Base-by-base conservation (phyloP, 2,329 filamentous ascomycete genomes). In the Phialocephala subalpina region DNA sequence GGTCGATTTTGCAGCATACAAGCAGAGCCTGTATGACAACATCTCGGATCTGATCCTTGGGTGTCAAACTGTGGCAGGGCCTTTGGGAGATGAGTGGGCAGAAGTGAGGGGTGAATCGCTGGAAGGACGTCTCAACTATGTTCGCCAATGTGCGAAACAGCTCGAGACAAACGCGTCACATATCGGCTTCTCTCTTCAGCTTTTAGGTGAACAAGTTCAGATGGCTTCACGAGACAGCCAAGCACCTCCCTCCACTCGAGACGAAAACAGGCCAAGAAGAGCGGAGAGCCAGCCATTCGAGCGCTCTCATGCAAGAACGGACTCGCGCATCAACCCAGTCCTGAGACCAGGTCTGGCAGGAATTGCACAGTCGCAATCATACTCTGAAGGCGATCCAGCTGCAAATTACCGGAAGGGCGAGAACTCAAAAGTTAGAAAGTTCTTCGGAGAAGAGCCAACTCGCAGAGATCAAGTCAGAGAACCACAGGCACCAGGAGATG, bases 61-160 rank as follows among this genome's bases (percentile, higher is more conserved):
- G 65, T 97, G 94, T 74, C 96, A 99, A 79, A 89, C 92, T 27
- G 91, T 98, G n/a, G 92, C 94, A 6, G 93, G 93, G 9, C 96
- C 96, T 6, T 80, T 99, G 52, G 92, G 91, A 9, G 96, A 99
- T 76, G 96, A 99, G 80, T 99, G 96, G 96, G 89, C 94, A 3
- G 94, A 97, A 77, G 84, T 94, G n/a, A 89, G 94, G 52, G 93
- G 94, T 1, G 93, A 97, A 76, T 92, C 94, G 8, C 83, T 99
- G 35, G 95, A 97, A 75, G 93, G 93, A 71, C 89, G 96, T 25
- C 80, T 98, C 29, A 92, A 91, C 69, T 90, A 92, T 69, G 93
- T 97, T 65, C 88, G 91, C 60, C 85, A 88, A 65, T 92, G 93
- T 67, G 89, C 90, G 11, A 88, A 91, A 72, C 92, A 95, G 56